These are phyloP conservation scores for Rhodotorula glutinis DNA, from an alignment of 1,284 basidiomycete species.

Conservation along the genomic window DNA sequence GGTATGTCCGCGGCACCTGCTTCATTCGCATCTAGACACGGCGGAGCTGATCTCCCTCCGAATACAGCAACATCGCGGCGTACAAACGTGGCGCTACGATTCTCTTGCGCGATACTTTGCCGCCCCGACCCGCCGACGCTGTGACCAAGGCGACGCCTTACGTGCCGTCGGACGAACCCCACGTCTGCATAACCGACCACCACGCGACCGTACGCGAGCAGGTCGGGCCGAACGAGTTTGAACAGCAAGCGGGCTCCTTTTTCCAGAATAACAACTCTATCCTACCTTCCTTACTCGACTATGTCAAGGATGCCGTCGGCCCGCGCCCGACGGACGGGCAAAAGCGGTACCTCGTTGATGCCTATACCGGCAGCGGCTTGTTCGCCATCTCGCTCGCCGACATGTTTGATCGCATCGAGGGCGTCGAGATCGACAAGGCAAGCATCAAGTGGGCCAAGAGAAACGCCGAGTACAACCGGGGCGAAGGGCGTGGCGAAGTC, in stretches of 20 bases:
- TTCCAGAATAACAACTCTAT: conserved; percentile 83
- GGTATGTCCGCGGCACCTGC: conserved; percentile 54
- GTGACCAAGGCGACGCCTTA: conserved; percentile 30
- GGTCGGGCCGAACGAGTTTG: conserved; percentile 76
- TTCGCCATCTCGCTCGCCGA: conserved; percentile 85
- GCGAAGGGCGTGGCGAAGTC: conserved; percentile 46
- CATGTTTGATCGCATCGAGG: conserved; percentile 73
- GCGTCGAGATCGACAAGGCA: conserved; percentile 71
- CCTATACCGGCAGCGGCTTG: conserved; percentile 86
- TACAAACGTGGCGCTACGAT: conserved; percentile 90
- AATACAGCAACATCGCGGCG: conserved; percentile 67
- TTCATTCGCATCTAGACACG: not conserved
- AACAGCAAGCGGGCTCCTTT: conserved; percentile 65
- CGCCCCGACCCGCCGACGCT: conserved; percentile 22
- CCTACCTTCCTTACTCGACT: conserved; percentile 73
- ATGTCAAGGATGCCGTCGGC: conserved; percentile 69
- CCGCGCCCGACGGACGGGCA: conserved; percentile 16
- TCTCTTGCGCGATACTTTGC: conserved; percentile 76
- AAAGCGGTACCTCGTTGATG: conserved; percentile 81
- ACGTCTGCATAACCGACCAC: conserved; percentile 79
- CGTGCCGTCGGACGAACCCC: conserved; percentile 52
- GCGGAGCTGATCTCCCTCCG: not conserved
- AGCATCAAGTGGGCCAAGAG: conserved; percentile 74
- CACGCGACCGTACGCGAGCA: conserved; percentile 76
- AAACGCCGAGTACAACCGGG: conserved; percentile 73